A percentile compares a stretch with the other conserved stretches of the same genome.
phyloP scores from a whole-genome alignment of 306 rosid genomes.

The Ochetophila trinervis region DNA sequence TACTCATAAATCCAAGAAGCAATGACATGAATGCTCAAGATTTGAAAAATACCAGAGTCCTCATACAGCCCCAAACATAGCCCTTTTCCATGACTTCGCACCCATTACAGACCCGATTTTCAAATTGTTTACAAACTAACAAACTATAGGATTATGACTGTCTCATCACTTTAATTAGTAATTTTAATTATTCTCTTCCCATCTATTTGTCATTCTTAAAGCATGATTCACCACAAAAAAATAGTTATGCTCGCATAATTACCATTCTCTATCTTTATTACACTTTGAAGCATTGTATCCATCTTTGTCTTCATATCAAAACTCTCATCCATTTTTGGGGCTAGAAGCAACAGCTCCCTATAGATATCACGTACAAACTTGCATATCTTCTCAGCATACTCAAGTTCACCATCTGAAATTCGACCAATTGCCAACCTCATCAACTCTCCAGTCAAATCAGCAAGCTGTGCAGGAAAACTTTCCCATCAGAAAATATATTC shows the following conservation, averaged over 20 bases:
- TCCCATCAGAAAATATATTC: constrained; percentile 1
- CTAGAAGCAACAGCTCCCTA: constrained; percentile 82
- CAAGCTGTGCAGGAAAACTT: constrained; percentile 60
- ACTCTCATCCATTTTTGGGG: constrained; percentile 79
- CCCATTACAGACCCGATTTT: neutral
- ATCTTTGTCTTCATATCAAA: constrained; percentile 80
- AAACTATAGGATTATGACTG: too few species aligned
- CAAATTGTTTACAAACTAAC: neutral
- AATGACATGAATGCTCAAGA: neutral
- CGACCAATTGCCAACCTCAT: constrained; percentile 97
- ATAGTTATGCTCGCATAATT: constrained; percentile 22
- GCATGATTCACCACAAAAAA: neutral
- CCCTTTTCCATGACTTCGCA: neutral
- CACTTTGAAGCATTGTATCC: constrained; percentile 92
- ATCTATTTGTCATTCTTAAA: neutral
- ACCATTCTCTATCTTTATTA: constrained; percentile 95
- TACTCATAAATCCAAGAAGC: neutral
- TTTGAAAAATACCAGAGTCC: neutral
- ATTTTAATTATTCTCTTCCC: neutral
- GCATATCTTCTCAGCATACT: constrained; percentile 81
- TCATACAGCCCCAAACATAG: neutral
- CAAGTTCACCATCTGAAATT: constrained; percentile 87
- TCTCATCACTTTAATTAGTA: neutral
- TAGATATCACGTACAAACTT: constrained; percentile 80
- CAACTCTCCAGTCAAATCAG: constrained; percentile 95